A percentile compares a stretch with the other conserved stretches of the same genome.
phyloP scores from a whole-genome alignment of 441 rosid species.

The Flueggea neowawraea region DNA sequence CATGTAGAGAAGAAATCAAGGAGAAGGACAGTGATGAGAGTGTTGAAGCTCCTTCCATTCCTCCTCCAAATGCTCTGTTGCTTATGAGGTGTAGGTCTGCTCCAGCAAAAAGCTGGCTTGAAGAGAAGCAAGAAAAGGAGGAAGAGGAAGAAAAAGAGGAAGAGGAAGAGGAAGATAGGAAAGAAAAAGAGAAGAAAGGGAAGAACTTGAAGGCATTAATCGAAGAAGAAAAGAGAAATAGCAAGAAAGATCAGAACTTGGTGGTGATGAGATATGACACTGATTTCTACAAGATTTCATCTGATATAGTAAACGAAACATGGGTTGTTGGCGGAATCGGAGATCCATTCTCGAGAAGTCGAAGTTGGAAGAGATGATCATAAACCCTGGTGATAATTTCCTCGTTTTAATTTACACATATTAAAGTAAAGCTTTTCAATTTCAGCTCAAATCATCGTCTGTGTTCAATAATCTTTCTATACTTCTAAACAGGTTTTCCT shows the following conservation, averaged over 20 bases:
- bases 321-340: constrained; percentile 70
- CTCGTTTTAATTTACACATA: too few relatives aligned
- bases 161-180: neutral
- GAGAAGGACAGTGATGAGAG: constrained; percentile 16
- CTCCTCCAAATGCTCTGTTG: constrained; percentile 78
- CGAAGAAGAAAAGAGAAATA: constrained; percentile 61
- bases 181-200: constrained; percentile 24
- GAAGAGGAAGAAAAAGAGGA: constrained; percentile 10
- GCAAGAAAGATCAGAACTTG: constrained; percentile 24
- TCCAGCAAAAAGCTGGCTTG: constrained; percentile 66
- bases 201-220: constrained; percentile 59
- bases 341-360: constrained; percentile 61
- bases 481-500: constrained; percentile 1
- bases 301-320: constrained; percentile 75
- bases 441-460: neutral
- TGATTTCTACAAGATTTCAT: constrained; percentile 53
- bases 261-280: constrained; percentile 57
- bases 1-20: constrained; percentile 17
- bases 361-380: constrained; percentile 75
- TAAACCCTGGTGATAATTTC: neutral
- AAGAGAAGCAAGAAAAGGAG: constrained; percentile 22
- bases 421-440: neutral
- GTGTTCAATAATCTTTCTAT: constrained; percentile 5
- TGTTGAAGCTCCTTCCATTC: constrained; percentile 31
- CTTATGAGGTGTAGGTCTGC: constrained; percentile 94